Evolutionary conservation across 1,284 basidiomycete species (phyloP).

Genomic region (Papiliotrema nemorosa): DNA sequence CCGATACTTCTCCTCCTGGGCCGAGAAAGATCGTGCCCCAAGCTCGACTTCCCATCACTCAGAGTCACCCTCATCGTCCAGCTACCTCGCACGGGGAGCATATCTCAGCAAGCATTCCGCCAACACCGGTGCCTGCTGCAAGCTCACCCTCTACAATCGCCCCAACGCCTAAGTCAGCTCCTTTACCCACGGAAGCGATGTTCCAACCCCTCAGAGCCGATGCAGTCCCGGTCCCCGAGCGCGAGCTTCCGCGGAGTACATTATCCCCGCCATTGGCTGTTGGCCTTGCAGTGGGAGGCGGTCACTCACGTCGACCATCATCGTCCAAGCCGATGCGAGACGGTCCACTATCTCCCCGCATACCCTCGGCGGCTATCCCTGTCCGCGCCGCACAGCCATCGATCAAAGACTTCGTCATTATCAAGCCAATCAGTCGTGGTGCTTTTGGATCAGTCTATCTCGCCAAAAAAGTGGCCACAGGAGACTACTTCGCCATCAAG

Average conservation of each 20-base stretch:
- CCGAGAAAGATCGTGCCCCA: constrained; percentile 41
- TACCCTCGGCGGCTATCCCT: constrained; percentile 71
- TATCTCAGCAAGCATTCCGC: constrained; percentile 5
- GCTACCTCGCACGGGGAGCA: constrained; percentile 16
- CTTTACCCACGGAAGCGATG: not conserved
- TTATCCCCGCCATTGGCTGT: constrained; percentile 22
- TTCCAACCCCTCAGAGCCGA: not conserved
- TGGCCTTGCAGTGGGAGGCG: constrained; percentile 17
- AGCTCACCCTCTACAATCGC: constrained; percentile 8
- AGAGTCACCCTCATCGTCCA: constrained; percentile 39
- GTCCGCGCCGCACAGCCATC: constrained; percentile 80
- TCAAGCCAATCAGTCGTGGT: constrained; percentile 99
- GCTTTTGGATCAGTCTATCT: constrained; percentile 98
- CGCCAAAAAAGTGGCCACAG: constrained; percentile 95
- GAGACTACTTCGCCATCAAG: constrained; percentile 99
- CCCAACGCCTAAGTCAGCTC: not conserved
- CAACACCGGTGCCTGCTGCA: constrained; percentile 3
- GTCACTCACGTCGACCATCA: constrained; percentile 25
- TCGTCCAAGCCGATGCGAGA: constrained; percentile 26
- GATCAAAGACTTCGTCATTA: constrained; percentile 98
- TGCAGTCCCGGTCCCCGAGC: constrained; percentile 4
- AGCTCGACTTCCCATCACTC: constrained; percentile 42
- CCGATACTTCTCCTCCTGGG: constrained; percentile 31
- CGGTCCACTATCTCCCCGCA: constrained; percentile 79
- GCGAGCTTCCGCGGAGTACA: too few species aligned